Evolutionary conservation across 805 yeast species (phyloP), one percentile per base, ranked within the genome.

Genomic region (Candida hispaniensis): DNA sequence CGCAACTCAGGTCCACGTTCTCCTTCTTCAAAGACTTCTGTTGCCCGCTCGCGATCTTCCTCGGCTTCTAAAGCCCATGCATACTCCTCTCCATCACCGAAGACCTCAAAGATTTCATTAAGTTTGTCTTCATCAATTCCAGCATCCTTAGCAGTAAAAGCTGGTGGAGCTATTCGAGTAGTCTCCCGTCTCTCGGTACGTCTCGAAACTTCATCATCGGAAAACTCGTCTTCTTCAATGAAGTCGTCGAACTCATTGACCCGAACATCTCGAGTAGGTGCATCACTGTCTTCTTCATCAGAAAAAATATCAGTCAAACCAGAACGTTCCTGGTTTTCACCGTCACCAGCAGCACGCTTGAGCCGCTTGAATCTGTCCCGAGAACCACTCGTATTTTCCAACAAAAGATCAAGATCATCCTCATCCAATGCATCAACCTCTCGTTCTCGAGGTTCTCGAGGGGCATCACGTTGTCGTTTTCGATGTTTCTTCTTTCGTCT

Each of bases 11-110:
- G 60, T 13, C 61, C 67, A 26, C 57, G 61, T 17, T 51, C 60
- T 18, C 56, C 63, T 16, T 47, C 59, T 8, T 46, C 56, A 26
- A 52, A 59, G 12, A 49, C 56, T 15, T 46, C 49, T n/a, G 39
- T 50, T 14, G 53, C 62, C 7, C 53, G 50, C 27, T 63, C 74
- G n/a, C 62, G 61, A 30, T 64, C 68, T n/a, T 71, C 75, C 59
- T 86, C 95, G 17, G 82, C 91, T 50, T 83, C 95, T 38, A 91
- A 64, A 8, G 98, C 98, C 97, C 98, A 91, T 39, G 82, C 95
- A 57, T 91, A 91, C 51, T 88, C 96, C 44, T 76, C 85, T 34
- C 98, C 98, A 55, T 85, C 93, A 45, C 98, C 98, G 54, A 91
- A 91, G 9, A 91, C 82, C 54, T 91, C 98, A 50, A 75, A 85